Percentiles rank a stretch among this genome's conserved stretches.
phyloP scores from a whole-genome alignment of 2,329 filamentous ascomycete species.

The Aspergillus neotritici region DNA sequence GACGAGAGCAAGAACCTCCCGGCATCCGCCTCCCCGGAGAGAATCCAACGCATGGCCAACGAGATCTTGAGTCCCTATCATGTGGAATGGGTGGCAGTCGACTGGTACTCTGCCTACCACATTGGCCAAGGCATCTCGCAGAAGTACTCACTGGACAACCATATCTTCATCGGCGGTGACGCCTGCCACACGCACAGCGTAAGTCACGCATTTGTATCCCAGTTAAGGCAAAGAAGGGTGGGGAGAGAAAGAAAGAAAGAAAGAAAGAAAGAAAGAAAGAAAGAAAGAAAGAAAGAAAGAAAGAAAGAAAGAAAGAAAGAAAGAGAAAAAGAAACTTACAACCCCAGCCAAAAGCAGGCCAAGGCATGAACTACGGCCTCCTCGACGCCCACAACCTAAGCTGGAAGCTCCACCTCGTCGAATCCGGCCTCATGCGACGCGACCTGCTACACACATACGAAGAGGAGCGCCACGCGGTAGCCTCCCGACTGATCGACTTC shows the following conservation, averaged over 20 bases:
- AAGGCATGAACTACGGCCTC: constrained; percentile 1
- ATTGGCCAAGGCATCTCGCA: not conserved
- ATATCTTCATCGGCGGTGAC: constrained; percentile 23
- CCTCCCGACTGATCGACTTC: not conserved
- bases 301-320: too few relatives aligned
- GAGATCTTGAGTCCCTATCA: not conserved
- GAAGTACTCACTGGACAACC: constrained; percentile 8
- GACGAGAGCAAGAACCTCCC: too few relatives aligned
- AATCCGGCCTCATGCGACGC: not conserved
- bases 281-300: too few relatives aligned
- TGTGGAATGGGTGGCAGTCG: not conserved
- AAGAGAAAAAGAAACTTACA: too few relatives aligned
- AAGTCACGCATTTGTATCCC: too few relatives aligned
- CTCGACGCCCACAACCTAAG: not conserved
- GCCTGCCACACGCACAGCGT: constrained; percentile 15
- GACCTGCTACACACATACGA: not conserved
- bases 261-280: too few relatives aligned
- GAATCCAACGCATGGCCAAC: too few relatives aligned
- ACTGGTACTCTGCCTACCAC: not conserved
- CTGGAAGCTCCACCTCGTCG: constrained; percentile 1
- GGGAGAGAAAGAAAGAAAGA: too few relatives aligned
- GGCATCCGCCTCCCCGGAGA: too few relatives aligned
- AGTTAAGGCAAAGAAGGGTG: too few relatives aligned
- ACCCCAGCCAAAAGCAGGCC: not conserved
- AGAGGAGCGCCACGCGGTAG: too few relatives aligned